These are phyloP conservation scores for Neoscytalidium dimidiatum DNA, from an alignment of 2,329 filamentous ascomycete genomes.

Conservation along the genomic window DNA sequence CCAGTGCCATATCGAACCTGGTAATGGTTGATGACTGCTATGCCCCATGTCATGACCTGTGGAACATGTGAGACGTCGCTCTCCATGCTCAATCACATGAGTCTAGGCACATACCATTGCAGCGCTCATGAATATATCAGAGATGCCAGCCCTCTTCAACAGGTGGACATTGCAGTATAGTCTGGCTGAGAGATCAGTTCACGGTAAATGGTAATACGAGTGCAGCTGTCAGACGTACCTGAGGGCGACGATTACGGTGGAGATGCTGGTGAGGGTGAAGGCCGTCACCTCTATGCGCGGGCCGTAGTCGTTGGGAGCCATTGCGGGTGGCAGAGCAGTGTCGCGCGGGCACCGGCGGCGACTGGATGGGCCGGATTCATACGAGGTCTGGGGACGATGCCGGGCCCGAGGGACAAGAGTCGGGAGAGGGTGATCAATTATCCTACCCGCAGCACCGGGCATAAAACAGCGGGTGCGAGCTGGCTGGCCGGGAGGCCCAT, in stretches of 20 bases:
- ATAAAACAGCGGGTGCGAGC: background rate
- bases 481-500: conserved; percentile 4
- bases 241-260: conserved; percentile 11
- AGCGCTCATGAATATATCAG: background rate
- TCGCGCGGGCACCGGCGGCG: background rate
- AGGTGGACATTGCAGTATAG: conserved; percentile 15
- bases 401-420: background rate
- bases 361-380: background rate
- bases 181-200: background rate
- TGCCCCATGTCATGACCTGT: conserved; percentile 38
- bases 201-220: background rate
- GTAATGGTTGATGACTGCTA: conserved; percentile 37
- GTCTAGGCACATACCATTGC: conserved; percentile 1
- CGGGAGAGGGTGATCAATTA: conserved; percentile 5
- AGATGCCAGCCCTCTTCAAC: conserved; percentile 12
- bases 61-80: background rate
- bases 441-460: background rate
- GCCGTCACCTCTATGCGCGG: conserved; percentile 6
- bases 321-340: background rate
- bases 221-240: background rate
- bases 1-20: conserved; percentile 34
- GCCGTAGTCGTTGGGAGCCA: conserved; percentile 9
- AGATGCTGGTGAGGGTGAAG: conserved; percentile 9
- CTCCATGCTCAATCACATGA: background rate
- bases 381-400: background rate